Evolutionary conservation across 495 filamentous ascomycete genomes (phyloP), one percentile per base, ranked within the genome.

Genomic region (Neurospora sp.): DNA sequence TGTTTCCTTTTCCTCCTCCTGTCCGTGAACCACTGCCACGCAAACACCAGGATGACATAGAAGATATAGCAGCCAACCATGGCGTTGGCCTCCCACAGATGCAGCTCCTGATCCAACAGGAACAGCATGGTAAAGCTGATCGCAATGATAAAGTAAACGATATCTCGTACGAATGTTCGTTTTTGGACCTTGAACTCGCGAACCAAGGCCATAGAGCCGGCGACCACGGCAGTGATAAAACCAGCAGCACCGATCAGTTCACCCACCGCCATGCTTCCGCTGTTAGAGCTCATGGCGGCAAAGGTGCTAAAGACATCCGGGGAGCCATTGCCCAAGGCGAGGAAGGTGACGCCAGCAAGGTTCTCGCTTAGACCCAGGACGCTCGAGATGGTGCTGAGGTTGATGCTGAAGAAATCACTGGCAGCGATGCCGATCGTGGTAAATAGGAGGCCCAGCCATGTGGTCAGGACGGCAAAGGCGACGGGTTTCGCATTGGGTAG

Each of bases 281-380:
- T 97, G 77, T 98, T 92, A 37, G 94, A 96, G 79, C 90, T 90
- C 94, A 99, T 98, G 73, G 96, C 96, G 39, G 95, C 96, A 79
- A 98, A 98, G 4, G 96, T 99, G 46, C 93, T 97, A 81, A 99
- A 99, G 20, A 99, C 94, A 82, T 99, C 96, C 0, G 96, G 96
- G 75, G 94, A 98, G n/a, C 96, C 96, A 83, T 99, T 99, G 71
- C 96, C 96, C 81, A 99, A 96, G 5, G 96, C 96, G 70, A 98
- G 85, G 77, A 99, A 97, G 1, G 96, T 99, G 20, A 99, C 96
- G 35, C 96, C 96, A 0, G 96, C 93, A 84, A 98, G 88, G 79
- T 92, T 97, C 83, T 99, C 95, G 79, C 94, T 97, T 87, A 99
- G 88, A 16, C 95, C 94, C 8, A 98, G 85, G 54, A 96, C 89